Evolutionary conservation across 1,284 basidiomycete species (phyloP).

Genomic region (Tilletiopsis washingtonensis): DNA sequence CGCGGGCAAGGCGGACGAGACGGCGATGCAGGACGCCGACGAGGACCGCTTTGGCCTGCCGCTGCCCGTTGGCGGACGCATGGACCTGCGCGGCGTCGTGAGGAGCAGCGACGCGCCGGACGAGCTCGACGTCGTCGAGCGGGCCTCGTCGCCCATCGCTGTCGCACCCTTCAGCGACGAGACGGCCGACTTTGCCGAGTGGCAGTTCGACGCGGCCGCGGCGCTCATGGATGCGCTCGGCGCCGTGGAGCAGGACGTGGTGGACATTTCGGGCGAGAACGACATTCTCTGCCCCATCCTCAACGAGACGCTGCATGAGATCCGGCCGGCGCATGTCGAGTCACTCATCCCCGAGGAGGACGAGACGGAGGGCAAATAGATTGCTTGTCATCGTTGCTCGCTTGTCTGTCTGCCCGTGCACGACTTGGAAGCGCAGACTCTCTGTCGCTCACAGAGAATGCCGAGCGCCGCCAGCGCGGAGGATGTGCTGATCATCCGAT

Average conservation of each 20-base stretch:
- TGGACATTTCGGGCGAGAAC: conserved; percentile 30
- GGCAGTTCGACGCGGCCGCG: conserved; percentile 27
- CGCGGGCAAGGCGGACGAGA: conserved; percentile 4
- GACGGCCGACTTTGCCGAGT: no score
- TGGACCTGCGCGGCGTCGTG: no score
- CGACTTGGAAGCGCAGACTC: no score
- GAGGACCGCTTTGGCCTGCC: conserved; percentile 41
- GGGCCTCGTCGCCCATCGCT: neutral
- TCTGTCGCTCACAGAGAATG: no score
- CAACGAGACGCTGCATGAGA: conserved; percentile 36
- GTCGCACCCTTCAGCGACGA: no score
- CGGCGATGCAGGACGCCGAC: no score
- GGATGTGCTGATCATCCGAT: no score
- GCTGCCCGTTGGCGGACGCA: no score
- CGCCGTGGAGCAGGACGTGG: conserved; percentile 28
- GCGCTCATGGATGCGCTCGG: conserved; percentile 31
- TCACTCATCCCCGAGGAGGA: neutral
- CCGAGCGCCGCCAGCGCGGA: no score
- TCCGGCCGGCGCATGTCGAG: conserved; percentile 12
- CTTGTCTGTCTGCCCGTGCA: no score
- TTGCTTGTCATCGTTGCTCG: no score
- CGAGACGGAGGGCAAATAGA: no score
- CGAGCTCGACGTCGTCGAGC: neutral
- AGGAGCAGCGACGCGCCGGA: neutral
- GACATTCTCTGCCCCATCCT: conserved; percentile 38